A percentile compares a stretch with the other conserved stretches of the same genome.
phyloP scores from a whole-genome alignment of 2,329 filamentous ascomycete species.

The Aschersonia sp. region DNA sequence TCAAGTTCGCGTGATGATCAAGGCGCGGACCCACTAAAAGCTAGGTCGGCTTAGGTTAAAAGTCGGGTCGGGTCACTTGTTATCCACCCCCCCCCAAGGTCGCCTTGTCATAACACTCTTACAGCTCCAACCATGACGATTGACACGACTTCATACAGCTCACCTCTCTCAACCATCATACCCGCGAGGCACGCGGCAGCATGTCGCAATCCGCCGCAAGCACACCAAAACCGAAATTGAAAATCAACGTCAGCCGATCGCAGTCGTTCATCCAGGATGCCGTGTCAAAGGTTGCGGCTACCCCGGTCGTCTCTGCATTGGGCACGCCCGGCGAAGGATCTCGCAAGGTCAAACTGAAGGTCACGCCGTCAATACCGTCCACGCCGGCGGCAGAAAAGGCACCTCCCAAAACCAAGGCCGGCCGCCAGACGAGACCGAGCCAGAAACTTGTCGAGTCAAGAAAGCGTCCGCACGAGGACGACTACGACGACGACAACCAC shows the following conservation, averaged over 20 bases:
- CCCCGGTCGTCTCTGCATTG: constrained; percentile 3
- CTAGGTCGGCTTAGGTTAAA: too few relatives aligned
- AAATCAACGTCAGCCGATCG: constrained; percentile 23
- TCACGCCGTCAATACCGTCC: constrained; percentile 22
- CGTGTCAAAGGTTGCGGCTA: constrained; percentile 7
- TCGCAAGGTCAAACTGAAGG: constrained; percentile 27
- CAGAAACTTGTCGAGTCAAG: constrained; percentile 42
- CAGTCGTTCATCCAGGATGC: constrained; percentile 18
- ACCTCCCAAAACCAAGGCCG: constrained; percentile 40
- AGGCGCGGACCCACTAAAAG: too few relatives aligned
- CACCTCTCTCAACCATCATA: too few relatives aligned
- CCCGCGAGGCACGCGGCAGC: too few relatives aligned
- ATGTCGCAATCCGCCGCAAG: constrained; percentile 3
- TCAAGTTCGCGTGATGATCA: too few relatives aligned
- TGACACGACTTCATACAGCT: too few relatives aligned
- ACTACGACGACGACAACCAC: constrained; percentile 22
- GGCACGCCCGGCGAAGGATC: constrained; percentile 16
- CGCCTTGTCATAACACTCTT: too few relatives aligned
- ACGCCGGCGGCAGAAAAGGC: constrained; percentile 16
- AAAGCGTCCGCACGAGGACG: constrained; percentile 45
- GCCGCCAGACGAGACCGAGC: constrained; percentile 43
- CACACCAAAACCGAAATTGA: constrained; percentile 22
- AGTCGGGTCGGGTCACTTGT: too few relatives aligned
- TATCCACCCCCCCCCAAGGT: too few relatives aligned
- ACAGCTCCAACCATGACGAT: too few relatives aligned